Base-by-base conservation (phyloP, 305 asterid species). In the Fraxinus ornus region DNA sequence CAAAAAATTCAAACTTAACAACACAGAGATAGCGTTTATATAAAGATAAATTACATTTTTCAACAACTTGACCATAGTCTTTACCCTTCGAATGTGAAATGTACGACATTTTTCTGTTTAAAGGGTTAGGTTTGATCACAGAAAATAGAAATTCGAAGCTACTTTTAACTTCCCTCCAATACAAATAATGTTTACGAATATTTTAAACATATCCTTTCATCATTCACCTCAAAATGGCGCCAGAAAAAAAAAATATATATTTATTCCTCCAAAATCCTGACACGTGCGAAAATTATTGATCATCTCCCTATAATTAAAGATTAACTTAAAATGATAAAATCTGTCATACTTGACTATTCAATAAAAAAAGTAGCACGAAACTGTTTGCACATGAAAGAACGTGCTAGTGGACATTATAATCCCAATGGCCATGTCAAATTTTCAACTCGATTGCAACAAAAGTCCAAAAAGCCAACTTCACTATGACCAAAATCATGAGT, bases 401-500 rank as follows among this genome's bases (percentile, higher is more conserved):
- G 86, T 85, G 90, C 82, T 60, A 76, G 75, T 83, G 41, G 71
- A 44, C 66, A 73, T 73, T 79, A n/a, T 10, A 41, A 83, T 32
- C 22, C 71, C 36, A 35, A 21, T 79, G 28, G 79, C 86, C 88
- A 81, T 75, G 74, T 79, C 78, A 70, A 64, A 74, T 41, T 83
- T 78, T 71, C 85, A 80, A 83, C 83, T 7, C 78, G 84, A 33
- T 81, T 37, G 80, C 37, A 82, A 76, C 32, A 9, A 83, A 88
- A 87, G 91, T 88, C 94, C 88, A 88, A 89, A 89, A 88, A 79
- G 83, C 72, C 83, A 83, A 81, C 79, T 82, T 89, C 76, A 80
- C 82, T 77, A 47, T 79, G 82, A 79, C 85, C 80, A 78, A 82
- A 83, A 85, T 83, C 57, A 79, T 79, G 79, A 84, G 86, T 80